Evolutionary conservation across 192 early-diverging fungal genomes (phyloP).

Genomic region (Haplosporangium gracile): DNA sequence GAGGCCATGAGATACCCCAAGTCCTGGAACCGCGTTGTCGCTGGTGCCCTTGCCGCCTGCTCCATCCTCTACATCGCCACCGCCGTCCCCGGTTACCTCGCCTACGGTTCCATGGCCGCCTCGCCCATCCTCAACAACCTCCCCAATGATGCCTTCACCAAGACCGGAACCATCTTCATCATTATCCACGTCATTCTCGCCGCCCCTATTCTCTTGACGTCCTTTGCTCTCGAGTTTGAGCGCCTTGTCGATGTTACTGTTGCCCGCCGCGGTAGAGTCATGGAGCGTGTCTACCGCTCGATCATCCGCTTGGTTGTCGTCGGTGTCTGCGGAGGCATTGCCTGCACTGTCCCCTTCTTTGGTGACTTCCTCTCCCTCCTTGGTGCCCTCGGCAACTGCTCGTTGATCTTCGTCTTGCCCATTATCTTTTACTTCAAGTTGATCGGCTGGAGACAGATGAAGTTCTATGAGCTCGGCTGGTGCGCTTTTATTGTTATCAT

Average conservation of each 20-base stretch:
- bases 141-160: constrained; percentile 71
- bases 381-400: constrained; percentile 83
- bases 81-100: constrained; percentile 78
- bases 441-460: constrained; percentile 70
- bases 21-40: constrained; percentile 78
- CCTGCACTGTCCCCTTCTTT: constrained; percentile 84
- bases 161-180: constrained; percentile 78
- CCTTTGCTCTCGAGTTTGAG: constrained; percentile 83
- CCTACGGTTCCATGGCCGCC: constrained; percentile 76
- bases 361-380: constrained; percentile 83
- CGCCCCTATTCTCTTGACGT: constrained; percentile 81
- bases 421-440: constrained; percentile 83
- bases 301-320: constrained; percentile 70
- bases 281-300: constrained; percentile 69
- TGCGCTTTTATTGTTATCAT: constrained; percentile 68
- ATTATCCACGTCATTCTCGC: constrained; percentile 87
- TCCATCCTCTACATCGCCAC: constrained; percentile 76
- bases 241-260: constrained; percentile 72
- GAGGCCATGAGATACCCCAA: constrained; percentile 80
- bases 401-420: constrained; percentile 89
- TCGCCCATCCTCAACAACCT: constrained; percentile 82
- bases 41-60: constrained; percentile 72
- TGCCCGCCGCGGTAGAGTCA: constrained; percentile 58
- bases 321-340: constrained; percentile 66
- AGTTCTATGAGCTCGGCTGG: constrained; percentile 64